These are phyloP conservation scores for Trichophyton verrucosum DNA, from an alignment of 2,329 filamentous ascomycete genomes.

Conservation along the genomic window DNA sequence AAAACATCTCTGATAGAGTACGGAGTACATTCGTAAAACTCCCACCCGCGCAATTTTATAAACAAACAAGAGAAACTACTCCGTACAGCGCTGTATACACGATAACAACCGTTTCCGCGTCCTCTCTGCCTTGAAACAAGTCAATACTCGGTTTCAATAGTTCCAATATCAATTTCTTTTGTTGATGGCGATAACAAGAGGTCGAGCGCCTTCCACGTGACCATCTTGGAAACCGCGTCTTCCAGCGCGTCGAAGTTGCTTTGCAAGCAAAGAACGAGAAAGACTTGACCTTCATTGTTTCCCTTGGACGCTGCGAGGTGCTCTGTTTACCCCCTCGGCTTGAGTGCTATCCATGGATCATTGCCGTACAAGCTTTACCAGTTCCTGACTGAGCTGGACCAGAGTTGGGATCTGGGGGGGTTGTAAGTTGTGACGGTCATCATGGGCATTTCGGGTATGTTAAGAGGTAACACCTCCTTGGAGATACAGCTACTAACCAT, in stretches of 20 bases:
- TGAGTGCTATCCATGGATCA: not conserved
- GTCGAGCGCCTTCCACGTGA: not conserved
- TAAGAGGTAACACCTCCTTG: not conserved
- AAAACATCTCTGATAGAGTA: too few species aligned
- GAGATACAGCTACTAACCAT: not conserved
- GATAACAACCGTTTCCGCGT: not conserved
- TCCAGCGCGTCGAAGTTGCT: not conserved
- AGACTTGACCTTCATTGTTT: not conserved
- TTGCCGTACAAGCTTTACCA: not conserved
- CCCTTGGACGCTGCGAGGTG: not conserved
- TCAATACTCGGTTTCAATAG: not conserved
- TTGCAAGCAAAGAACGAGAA: not conserved
- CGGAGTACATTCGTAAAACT: too few species aligned
- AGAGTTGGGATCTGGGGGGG: conserved; percentile 7
- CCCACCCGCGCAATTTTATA: not conserved
- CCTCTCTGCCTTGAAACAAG: not conserved
- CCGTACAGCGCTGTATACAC: not conserved
- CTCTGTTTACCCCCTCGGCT: not conserved
- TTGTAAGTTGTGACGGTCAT: conserved; percentile 6
- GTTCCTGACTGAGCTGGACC: conserved; percentile 7
- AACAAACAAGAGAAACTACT: not conserved
- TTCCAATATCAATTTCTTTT: not conserved
- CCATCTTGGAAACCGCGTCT: not conserved
- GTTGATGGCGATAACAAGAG: not conserved
- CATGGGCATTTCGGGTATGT: conserved; percentile 37